These are phyloP conservation scores for Oryza brachyantha DNA, from an alignment of 176 grass and related monocot genomes.

Conservation along the genomic window DNA sequence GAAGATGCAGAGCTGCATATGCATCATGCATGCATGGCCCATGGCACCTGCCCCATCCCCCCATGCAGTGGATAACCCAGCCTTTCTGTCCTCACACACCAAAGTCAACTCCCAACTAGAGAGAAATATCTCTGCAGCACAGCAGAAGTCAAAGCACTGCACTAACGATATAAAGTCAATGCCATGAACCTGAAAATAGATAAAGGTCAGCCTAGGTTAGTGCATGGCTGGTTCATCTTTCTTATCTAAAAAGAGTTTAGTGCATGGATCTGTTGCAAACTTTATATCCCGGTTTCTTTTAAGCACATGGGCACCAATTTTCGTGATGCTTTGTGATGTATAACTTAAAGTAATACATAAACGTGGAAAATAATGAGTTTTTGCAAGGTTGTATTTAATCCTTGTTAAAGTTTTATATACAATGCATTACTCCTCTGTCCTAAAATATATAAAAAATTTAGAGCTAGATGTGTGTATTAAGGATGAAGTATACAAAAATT, in stretches of 20 bases:
- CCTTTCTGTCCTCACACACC: neutral
- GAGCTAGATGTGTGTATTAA: no score
- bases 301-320: neutral
- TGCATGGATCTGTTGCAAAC: no score
- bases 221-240: no score
- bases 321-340: neutral
- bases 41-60: neutral
- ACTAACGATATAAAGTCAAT: neutral
- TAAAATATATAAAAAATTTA: no score
- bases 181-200: neutral
- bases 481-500: no score
- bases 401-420: neutral
- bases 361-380: neutral
- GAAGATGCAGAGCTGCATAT: neutral
- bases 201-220: neutral
- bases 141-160: constrained; percentile 20
- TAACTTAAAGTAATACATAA: neutral
- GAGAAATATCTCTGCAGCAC: neutral
- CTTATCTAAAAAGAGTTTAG: no score
- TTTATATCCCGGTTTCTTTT: neutral
- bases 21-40: constrained; percentile 21
- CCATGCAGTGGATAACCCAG: neutral
- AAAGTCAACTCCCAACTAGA: constrained; percentile 18
- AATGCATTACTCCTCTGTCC: neutral
- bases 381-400: neutral